These are phyloP conservation scores for Colletotrichum sp. DNA, from an alignment of 2,329 filamentous ascomycete species.

Conservation along the genomic window DNA sequence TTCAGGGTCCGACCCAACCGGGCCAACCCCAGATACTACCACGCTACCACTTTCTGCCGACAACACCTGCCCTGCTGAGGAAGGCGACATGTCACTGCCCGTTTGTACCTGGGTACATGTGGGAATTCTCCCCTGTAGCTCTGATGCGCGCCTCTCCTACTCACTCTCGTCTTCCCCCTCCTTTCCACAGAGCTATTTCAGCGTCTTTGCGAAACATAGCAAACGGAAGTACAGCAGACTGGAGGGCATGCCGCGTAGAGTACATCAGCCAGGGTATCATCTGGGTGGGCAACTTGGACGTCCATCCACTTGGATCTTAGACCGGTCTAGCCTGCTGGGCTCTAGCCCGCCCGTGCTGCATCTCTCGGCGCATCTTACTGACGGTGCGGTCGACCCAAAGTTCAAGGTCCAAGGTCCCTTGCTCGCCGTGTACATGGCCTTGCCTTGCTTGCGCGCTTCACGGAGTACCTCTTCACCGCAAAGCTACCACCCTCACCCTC, in stretches of 20 bases:
- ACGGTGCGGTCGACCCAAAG: slow-evolving; percentile 1
- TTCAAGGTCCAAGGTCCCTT: slow-evolving; percentile 5
- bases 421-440: slow-evolving; percentile 13
- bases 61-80: background rate
- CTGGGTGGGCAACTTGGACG: slow-evolving; percentile 4
- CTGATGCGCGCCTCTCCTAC: background rate
- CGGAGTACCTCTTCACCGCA: slow-evolving; percentile 17
- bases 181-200: background rate
- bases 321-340: slow-evolving; percentile 15
- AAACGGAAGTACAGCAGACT: background rate
- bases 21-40: slow-evolving; percentile 15
- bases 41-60: slow-evolving; percentile 6
- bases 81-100: background rate
- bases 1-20: slow-evolving; percentile 21
- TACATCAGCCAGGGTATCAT: background rate
- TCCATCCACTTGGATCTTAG: slow-evolving; percentile 13
- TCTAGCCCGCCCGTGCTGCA: slow-evolving; percentile 20
- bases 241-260: background rate
- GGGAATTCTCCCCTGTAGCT: background rate
- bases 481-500: background rate
- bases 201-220: background rate
- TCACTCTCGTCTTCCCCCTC: background rate
- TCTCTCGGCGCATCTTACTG: slow-evolving; percentile 20
- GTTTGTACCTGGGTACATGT: background rate
- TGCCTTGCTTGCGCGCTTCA: slow-evolving; percentile 9